Base-by-base conservation (phyloP, 1,284 basidiomycete genomes). In the Psilocybe mexicana region DNA sequence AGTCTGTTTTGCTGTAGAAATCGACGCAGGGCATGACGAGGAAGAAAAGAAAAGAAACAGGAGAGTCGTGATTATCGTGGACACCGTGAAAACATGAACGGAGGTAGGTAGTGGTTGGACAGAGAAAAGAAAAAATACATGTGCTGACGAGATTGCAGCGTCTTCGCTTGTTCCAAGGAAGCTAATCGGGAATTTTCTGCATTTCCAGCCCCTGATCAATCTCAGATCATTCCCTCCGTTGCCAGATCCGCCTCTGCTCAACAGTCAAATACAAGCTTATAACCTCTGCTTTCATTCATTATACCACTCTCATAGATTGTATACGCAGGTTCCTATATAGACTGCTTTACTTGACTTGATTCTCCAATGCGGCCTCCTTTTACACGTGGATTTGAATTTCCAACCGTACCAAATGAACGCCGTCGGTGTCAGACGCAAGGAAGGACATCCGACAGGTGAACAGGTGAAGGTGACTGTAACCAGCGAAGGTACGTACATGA, bases 21-120 rank as follows among this genome's bases (percentile, higher is more conserved):
- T 91, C 86, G 67, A 91, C 79, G 75, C 76, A 87, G 53, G 89
- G 89, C 88, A 91, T 91, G 54, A 47, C 57, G 55, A 48, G n/a
- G 55, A 11, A 50, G 43, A 55, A 52, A 55, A 53, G 52, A 25
- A 54, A 50, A 57, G 55, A 40, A 48, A 33, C 40, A 18, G 30
- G 35, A 30, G 30, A 8, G 44, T 33, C 36, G 54, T 51, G 44
- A 45, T 54, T 64, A 61, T 61, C 53, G 63, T 53, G 42, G 50
- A 35, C n/a, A 35, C 42, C 36, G 51, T 55, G 45, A 59, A 45
- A 49, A 57, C 59, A 61, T 61, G 52, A 55, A 58, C 36, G 58
- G 57, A 59, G 58, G 54, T 56, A 51, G 47, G 57, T 63, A 57
- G 50, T 57, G 55, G 62, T 55, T 54, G 47, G 46, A 55, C 44